Base-by-base conservation (phyloP, 2,329 filamentous ascomycete species). In the Talaromyces sp. region DNA sequence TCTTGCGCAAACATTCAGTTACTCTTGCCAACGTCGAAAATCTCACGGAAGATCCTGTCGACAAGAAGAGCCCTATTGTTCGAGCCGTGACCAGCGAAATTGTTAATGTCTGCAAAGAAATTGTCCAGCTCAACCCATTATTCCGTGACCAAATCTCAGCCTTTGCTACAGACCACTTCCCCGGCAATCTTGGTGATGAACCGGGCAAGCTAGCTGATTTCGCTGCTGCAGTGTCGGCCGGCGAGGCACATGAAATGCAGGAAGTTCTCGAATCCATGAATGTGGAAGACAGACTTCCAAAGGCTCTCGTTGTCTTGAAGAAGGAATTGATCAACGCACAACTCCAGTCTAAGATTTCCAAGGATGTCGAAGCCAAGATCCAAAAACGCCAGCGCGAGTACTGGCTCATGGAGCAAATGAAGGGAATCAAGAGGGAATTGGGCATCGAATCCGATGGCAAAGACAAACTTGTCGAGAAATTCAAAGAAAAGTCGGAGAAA, bases 371-470 rank as follows among this genome's bases (percentile, higher is more conserved):
- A 75, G 92, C 86, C 71, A 97, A 96, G 78, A 98, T 99, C 59
- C 93, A 93, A 69, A 98, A 99, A 79, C 88, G 93, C 32, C 95
- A 99, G 75, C 88, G 95, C 58, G 95, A 99, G 73, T 99, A 98
- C 79, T 98, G 92, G 91, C 81, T 99, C 54, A 96, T 96, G 92
- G 95, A 99, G 77, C 96, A 99, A 75, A 96, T 99, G 93, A 98
- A 98, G 81, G 95, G 93, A 28, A 99, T 99, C 71, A 89, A 92
- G 62, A 86, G 95, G 62, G 95, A 99, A 77, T 85, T 99, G 55
- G 95, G 96, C 25, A 91, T 99, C 58, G 96, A 99, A 74, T 96
- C 92, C 6, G 95, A 99, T 72, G 95, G 96, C 66, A 99, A 98
- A 78, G 95, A 99, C 72, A 98, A 98, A 79, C 83, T 99, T 13